A percentile compares a stretch with the other conserved stretches of the same genome.
Evolutionary conservation across 768 basidiomycete genomes (phyloP).

Genomic region (Nidularia pulvinata): DNA sequence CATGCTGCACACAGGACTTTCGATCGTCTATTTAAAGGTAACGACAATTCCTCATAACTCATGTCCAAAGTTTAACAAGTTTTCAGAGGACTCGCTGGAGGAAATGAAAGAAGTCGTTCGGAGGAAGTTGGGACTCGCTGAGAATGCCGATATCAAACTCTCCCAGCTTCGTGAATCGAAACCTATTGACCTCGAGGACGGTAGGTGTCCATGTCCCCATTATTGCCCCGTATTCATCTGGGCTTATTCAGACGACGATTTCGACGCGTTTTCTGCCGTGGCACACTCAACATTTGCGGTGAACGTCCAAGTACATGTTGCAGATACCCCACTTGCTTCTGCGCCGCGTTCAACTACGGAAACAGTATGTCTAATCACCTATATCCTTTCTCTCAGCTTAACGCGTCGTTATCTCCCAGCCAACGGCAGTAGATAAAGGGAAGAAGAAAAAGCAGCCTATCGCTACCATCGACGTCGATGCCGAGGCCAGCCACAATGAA

Average conservation of each 20-base stretch:
- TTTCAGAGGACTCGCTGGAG: slow-evolving; percentile 57
- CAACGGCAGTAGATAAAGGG: no score
- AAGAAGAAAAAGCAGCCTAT: no score
- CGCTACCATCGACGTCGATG: no score
- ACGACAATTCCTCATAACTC: not conserved
- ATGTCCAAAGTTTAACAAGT: not conserved
- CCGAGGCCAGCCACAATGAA: no score
- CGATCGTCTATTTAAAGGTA: slow-evolving; percentile 57
- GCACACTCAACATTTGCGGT: slow-evolving; percentile 30
- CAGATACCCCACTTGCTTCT: slow-evolving; percentile 11
- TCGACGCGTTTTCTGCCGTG: slow-evolving; percentile 64
- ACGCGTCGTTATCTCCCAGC: no score
- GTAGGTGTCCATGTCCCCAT: slow-evolving; percentile 34
- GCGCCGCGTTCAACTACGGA: no score
- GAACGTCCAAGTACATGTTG: slow-evolving; percentile 35
- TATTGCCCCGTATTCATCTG: not conserved
- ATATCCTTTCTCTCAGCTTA: no score
- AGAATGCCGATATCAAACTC: slow-evolving; percentile 30
- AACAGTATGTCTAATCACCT: no score
- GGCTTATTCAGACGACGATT: slow-evolving; percentile 65
- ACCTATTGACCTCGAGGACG: slow-evolving; percentile 74
- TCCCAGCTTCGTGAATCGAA: slow-evolving; percentile 54
- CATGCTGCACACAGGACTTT: slow-evolving; percentile 41
- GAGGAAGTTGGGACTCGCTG: slow-evolving; percentile 55
- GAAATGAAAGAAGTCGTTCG: slow-evolving; percentile 58